Percentiles rank a stretch among this genome's conserved stretches.
Conservation (phyloP, 2,329 filamentous ascomycete species). For the Arthroderma uncinatum region DNA sequence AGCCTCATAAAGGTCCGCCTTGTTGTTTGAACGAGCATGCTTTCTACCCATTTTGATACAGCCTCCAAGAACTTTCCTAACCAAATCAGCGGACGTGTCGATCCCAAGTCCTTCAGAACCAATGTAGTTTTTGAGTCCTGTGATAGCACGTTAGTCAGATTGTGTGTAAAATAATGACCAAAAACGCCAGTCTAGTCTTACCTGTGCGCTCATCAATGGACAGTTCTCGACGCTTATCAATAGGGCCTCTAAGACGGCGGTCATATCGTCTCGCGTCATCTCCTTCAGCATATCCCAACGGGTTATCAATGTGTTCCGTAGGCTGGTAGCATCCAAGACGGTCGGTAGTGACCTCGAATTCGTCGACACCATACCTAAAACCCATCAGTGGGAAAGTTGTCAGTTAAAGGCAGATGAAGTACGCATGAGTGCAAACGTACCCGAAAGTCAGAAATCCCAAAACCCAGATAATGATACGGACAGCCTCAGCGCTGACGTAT, state of each 20-base stretch:
- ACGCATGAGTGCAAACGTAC: constrained; percentile 32
- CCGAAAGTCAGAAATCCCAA: constrained; percentile 84
- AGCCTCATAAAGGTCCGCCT: constrained; percentile 76
- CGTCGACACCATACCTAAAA: constrained; percentile 51
- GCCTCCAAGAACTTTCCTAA: constrained; percentile 59
- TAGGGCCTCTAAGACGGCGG: constrained; percentile 63
- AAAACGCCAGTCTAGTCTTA: constrained; percentile 21
- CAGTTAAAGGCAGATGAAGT: not conserved
- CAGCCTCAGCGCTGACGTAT: constrained; percentile 78
- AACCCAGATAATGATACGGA: constrained; percentile 78
- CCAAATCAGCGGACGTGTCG: constrained; percentile 68
- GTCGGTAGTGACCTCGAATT: constrained; percentile 74
- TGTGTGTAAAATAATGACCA: not conserved
- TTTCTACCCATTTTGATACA: constrained; percentile 70
- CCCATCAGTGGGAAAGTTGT: not conserved
- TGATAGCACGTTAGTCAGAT: constrained; percentile 11
- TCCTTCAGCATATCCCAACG: constrained; percentile 80
- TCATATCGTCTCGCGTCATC: constrained; percentile 75
- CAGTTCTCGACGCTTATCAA: constrained; percentile 69
- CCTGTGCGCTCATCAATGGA: constrained; percentile 63
- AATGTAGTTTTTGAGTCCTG: constrained; percentile 80
- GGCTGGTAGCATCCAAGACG: constrained; percentile 71
- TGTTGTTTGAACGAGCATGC: constrained; percentile 54
- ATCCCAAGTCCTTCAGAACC: constrained; percentile 69
- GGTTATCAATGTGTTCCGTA: constrained; percentile 72